A percentile compares a stretch with the other conserved stretches of the same genome.
These are phyloP conservation scores for Pedinophyceae sp. DNA, from an alignment of 139 green algal species.

Conservation along the genomic window DNA sequence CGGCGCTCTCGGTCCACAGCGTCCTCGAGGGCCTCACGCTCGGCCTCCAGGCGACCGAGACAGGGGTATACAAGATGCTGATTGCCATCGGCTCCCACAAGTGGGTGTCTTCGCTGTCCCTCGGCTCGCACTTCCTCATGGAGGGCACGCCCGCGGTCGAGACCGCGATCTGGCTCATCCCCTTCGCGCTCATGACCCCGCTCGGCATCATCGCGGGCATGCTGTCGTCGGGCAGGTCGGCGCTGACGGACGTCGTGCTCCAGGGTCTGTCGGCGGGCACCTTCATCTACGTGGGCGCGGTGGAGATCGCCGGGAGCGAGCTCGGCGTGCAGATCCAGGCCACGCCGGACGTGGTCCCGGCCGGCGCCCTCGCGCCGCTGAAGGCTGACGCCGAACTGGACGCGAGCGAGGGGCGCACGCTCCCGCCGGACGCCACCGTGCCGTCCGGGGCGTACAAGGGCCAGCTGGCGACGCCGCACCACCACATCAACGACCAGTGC, in stretches of 20 bases:
- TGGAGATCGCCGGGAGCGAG: too few relatives aligned
- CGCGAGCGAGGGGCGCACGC: too few relatives aligned
- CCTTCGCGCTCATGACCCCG: neutral
- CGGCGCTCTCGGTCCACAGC: neutral
- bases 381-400: too few relatives aligned
- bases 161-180: neutral
- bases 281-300: neutral
- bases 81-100: neutral
- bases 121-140: neutral
- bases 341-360: too few relatives aligned
- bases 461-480: too few relatives aligned
- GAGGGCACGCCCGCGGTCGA: neutral
- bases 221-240: neutral
- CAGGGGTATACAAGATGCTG: neutral
- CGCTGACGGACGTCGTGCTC: neutral
- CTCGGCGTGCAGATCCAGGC: too few relatives aligned
- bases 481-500: too few relatives aligned
- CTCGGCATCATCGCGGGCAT: neutral
- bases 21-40: neutral
- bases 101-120: neutral
- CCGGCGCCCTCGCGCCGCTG: too few relatives aligned
- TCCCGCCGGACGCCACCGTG: too few relatives aligned
- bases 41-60: neutral
- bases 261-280: neutral
- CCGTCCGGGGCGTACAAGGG: too few relatives aligned